Evolutionary conservation across 2,329 filamentous ascomycete species (phyloP), one percentile per base, ranked within the genome.

Genomic region (Knoxdaviesia capensis): DNA sequence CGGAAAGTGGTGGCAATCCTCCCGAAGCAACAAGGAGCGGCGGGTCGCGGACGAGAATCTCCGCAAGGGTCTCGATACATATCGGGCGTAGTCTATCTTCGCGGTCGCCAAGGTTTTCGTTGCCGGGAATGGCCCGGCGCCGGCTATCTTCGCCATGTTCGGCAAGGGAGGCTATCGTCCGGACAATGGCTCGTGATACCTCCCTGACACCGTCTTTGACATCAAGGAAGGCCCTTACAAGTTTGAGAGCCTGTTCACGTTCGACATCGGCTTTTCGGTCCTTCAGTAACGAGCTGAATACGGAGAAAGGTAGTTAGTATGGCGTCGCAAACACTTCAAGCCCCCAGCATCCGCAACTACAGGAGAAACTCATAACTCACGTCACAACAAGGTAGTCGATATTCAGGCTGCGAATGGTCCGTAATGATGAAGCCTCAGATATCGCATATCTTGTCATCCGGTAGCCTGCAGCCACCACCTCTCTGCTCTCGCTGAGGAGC

Each of bases 231-330:
- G 87, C 84, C 45, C 90, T 76, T 30, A 96, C 79, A 56, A 98
- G 94, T 56, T 98, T 98, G 52, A 98, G 65, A 8, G 90, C 90
- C 59, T 98, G 90, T 58, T 98, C 90, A 42, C 92, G 74, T 62
- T 98, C 90, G 11, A 98, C 83, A 50, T 88, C 87, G n/a, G 88
- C 84, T 58, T 94, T 96, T 53, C 82, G 80, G 56, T 96, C 90
- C 56, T 96, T 96, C 48, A 92, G 85, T 33, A 98, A 65, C 1
- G 90, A 96, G 46, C 69, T 73, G 44, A 5, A 3, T 5, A 20
- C 41, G 39, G 50, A 43, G 51, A 45, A 7, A 4, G 5, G 5
- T 31, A 9, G 5, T 45, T 4, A 42, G 38, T 38, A 39, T 31
- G n/a, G 34, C 10, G 30, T 6, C 5, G 7, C 30, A 11, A 28